phyloP scores from a whole-genome alignment of 2,329 filamentous ascomycete species.

The Nemania sp. region DNA sequence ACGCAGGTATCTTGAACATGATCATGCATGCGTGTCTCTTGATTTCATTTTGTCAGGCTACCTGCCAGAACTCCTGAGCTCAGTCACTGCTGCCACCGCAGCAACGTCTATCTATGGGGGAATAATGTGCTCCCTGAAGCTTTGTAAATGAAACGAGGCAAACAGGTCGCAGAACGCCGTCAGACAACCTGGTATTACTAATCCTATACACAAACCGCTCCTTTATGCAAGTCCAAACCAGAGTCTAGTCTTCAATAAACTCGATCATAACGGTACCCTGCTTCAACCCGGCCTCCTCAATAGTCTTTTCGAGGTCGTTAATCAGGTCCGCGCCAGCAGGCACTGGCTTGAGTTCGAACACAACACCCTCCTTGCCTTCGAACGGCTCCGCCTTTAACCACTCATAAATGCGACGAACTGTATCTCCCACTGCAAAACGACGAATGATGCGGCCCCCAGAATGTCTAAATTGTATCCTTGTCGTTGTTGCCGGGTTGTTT shows the following conservation, averaged over 20 bases:
- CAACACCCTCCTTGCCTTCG: conserved; percentile 74
- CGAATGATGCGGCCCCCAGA: conserved; percentile 83
- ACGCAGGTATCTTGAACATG: too few relatives aligned
- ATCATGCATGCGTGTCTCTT: too few relatives aligned
- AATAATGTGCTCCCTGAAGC: background rate
- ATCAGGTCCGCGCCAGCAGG: conserved; percentile 79
- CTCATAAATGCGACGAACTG: conserved; percentile 85
- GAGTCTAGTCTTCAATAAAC: conserved; percentile 65
- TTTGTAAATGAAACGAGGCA: background rate
- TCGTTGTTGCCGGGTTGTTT: conserved; percentile 70
- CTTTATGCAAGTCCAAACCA: conserved; percentile 1
- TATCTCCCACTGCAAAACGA: conserved; percentile 77
- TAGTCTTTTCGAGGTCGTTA: conserved; percentile 70
- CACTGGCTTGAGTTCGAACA: conserved; percentile 89
- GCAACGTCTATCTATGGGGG: background rate
- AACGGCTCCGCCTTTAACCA: conserved; percentile 92
- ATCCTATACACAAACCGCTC: background rate
- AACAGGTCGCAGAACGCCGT: too few relatives aligned
- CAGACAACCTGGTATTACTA: background rate
- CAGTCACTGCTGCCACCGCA: background rate
- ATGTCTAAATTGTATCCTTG: conserved; percentile 90
- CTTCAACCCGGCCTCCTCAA: conserved; percentile 83
- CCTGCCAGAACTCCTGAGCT: background rate
- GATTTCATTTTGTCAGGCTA: too few relatives aligned
- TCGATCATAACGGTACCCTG: conserved; percentile 97